Percentiles rank a stretch among this genome's conserved stretches.
Conservation (phyloP, 768 basidiomycete genomes). For the Trametes cingulata region DNA sequence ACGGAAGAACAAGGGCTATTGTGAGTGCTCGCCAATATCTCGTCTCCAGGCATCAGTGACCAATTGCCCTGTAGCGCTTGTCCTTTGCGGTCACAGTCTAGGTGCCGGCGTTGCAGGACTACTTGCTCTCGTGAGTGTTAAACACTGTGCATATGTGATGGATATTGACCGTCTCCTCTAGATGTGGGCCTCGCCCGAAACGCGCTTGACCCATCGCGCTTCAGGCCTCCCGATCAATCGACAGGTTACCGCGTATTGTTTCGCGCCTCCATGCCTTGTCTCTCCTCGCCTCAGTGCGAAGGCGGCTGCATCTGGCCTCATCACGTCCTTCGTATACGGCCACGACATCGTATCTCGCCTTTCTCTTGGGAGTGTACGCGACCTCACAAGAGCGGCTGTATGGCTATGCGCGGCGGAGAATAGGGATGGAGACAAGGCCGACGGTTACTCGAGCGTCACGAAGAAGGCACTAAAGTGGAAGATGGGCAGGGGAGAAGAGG, state of each 20-base stretch:
- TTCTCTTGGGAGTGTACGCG: slow-evolving; percentile 74
- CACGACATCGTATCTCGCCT: slow-evolving; percentile 80
- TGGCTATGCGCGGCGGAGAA: slow-evolving; percentile 79
- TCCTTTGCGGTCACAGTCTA: slow-evolving; percentile 81
- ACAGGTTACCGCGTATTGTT: slow-evolving; percentile 72
- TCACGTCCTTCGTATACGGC: slow-evolving; percentile 80
- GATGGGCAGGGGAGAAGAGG: slow-evolving; percentile 54
- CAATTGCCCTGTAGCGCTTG: slow-evolving; percentile 48
- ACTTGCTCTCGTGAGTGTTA: slow-evolving; percentile 61
- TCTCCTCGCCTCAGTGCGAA: slow-evolving; percentile 62
- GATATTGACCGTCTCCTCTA: too few species aligned
- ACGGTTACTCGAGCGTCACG: slow-evolving; percentile 43
- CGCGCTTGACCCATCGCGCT: slow-evolving; percentile 64
- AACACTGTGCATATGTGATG: background rate
- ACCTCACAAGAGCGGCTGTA: slow-evolving; percentile 70
- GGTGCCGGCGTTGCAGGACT: slow-evolving; percentile 81
- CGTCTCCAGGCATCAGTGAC: background rate
- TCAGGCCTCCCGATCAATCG: slow-evolving; percentile 71
- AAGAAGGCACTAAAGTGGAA: slow-evolving; percentile 60
- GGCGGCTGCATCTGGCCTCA: slow-evolving; percentile 57
- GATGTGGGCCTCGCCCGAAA: slow-evolving; percentile 87
- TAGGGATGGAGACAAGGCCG: slow-evolving; percentile 36
- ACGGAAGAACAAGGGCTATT: slow-evolving; percentile 67
- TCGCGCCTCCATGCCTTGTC: slow-evolving; percentile 77
- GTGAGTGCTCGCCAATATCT: slow-evolving; percentile 42